Evolutionary conservation across 2,329 filamentous ascomycete species (phyloP).

Genomic region (Epicoccum sorghinum): DNA sequence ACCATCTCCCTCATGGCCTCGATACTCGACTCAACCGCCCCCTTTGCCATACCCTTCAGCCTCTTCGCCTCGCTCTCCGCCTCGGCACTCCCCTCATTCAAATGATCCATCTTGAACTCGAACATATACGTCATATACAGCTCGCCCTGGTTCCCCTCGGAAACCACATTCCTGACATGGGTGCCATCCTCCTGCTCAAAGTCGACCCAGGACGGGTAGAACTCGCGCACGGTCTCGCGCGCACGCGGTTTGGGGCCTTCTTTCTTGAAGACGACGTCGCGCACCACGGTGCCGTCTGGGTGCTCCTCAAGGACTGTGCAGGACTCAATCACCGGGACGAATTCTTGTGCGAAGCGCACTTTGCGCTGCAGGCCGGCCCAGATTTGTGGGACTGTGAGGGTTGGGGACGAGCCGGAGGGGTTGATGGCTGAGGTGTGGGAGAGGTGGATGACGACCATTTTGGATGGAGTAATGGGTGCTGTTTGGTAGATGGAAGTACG

Average conservation of each 20-base stretch:
- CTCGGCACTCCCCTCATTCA: constrained; percentile 46
- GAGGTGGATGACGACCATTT: constrained; percentile 50
- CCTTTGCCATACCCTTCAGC: constrained; percentile 45
- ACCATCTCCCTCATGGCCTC: constrained; percentile 53
- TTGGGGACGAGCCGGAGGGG: constrained; percentile 44
- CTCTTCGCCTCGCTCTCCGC: constrained; percentile 33
- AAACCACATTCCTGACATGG: constrained; percentile 53
- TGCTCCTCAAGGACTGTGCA: constrained; percentile 51
- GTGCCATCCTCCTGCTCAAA: constrained; percentile 53
- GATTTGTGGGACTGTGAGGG: constrained; percentile 48
- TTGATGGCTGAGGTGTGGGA: constrained; percentile 55
- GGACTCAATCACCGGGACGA: constrained; percentile 52
- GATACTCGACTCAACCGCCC: constrained; percentile 52
- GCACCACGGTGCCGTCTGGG: constrained; percentile 39
- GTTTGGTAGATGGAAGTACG: not conserved
- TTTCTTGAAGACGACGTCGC: constrained; percentile 50
- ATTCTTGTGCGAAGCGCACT: constrained; percentile 53
- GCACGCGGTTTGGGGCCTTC: constrained; percentile 39
- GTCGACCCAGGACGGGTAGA: constrained; percentile 52
- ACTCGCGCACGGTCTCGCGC: constrained; percentile 49
- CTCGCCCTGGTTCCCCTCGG: constrained; percentile 46
- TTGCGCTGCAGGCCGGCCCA: constrained; percentile 56
- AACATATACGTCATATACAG: constrained; percentile 56
- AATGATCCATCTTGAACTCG: constrained; percentile 47
- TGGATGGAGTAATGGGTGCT: constrained; percentile 7